Evolutionary conservation across 1,139 yeast genomes (phyloP).

Genomic region (Diutina siamensis): DNA sequence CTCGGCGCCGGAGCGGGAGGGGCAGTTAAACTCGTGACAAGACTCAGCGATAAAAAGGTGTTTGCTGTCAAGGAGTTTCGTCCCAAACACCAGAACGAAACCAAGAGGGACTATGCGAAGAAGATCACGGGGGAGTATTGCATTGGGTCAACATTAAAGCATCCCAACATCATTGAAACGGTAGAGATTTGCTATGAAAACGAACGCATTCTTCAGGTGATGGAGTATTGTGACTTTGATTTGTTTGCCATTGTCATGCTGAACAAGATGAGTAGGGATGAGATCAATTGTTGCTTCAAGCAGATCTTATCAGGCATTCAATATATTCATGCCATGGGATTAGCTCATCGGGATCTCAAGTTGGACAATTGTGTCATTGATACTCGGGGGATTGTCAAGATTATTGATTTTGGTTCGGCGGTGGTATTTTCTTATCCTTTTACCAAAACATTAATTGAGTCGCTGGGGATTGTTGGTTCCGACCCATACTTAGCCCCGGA

Average conservation of each 20-base stretch:
- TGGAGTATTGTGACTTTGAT: conserved; percentile 93
- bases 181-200: conserved; percentile 86
- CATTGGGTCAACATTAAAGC: conserved; percentile 83
- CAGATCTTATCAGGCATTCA: conserved; percentile 76
- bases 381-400: conserved; percentile 71
- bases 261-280: conserved; percentile 78
- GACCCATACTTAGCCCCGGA: conserved; percentile 95
- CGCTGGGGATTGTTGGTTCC: conserved; percentile 88
- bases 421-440: conserved; percentile 90
- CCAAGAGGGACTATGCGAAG: conserved; percentile 79
- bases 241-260: conserved; percentile 93
- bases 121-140: conserved; percentile 94
- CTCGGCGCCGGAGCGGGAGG: conserved; percentile 98
- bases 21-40: conserved; percentile 62
- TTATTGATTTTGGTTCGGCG: conserved; percentile 91
- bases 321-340: conserved; percentile 77
- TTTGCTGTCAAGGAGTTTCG: conserved; percentile 94
- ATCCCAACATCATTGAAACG: conserved; percentile 84
- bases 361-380: conserved; percentile 90
- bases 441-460: conserved; percentile 64
- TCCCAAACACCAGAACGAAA: conserved; percentile 62
- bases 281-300: conserved; percentile 82
- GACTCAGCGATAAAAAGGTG: conserved; percentile 55
- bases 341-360: conserved; percentile 87
- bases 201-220: conserved; percentile 77